Conservation (phyloP, 495 filamentous ascomycete species). For the Aspergillus haitiensis region DNA sequence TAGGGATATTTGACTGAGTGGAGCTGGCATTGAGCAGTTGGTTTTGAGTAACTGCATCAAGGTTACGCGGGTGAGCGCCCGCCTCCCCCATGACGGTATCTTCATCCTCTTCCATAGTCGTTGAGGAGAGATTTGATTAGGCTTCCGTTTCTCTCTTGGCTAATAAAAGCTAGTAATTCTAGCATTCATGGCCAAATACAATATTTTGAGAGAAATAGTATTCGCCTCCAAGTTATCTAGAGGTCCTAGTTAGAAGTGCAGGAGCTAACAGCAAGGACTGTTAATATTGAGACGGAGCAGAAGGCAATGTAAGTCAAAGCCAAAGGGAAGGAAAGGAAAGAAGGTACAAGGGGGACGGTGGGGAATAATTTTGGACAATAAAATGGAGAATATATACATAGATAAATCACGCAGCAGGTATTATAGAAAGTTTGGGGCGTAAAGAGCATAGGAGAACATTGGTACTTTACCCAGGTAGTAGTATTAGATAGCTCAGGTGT, state of each 20-base stretch:
- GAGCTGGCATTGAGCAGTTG: constrained; percentile 14
- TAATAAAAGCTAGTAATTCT: constrained; percentile 7
- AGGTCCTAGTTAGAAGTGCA: background rate
- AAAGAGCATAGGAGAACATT: no score
- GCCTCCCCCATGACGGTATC: constrained; percentile 45
- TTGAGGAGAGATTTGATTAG: constrained; percentile 1
- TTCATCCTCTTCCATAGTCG: constrained; percentile 40
- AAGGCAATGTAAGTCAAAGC: background rate
- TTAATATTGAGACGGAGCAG: background rate
- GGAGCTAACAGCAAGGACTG: background rate
- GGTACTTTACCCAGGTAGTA: no score
- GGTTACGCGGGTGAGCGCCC: constrained; percentile 24
- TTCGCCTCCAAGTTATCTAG: background rate
- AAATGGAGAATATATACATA: no score
- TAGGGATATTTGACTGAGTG: constrained; percentile 17
- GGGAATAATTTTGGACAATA: background rate
- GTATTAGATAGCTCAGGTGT: constrained; percentile 20
- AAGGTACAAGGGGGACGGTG: background rate
- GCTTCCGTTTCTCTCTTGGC: constrained; percentile 14
- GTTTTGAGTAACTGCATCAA: constrained; percentile 19
- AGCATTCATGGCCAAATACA: constrained; percentile 29
- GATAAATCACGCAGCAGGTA: no score
- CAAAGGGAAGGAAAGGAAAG: background rate
- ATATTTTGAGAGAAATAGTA: background rate
- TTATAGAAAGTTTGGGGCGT: no score